Evolutionary conservation across 306 rosid genomes (phyloP).

Genomic region (Myrica gale): DNA sequence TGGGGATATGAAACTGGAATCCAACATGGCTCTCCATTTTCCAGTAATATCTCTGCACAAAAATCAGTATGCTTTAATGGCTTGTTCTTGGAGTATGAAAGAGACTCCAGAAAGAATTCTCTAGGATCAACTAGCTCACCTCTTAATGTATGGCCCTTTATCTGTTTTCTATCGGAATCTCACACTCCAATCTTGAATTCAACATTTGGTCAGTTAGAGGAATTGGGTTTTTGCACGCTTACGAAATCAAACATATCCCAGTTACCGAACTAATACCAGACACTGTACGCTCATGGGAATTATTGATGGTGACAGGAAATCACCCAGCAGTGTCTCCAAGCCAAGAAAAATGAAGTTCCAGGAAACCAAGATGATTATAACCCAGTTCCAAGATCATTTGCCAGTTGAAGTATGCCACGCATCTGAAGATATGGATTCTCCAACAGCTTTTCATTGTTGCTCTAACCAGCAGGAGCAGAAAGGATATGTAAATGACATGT

Average conservation of each 20-base stretch:
- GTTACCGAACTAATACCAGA: constrained; percentile 17
- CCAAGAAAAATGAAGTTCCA: constrained; percentile 37
- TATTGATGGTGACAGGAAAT: constrained; percentile 26
- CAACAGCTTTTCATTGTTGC: constrained; percentile 94
- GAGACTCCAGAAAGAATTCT: constrained; percentile 11
- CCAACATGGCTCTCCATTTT: constrained; percentile 43
- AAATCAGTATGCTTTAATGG: constrained; percentile 25
- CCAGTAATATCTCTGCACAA: constrained; percentile 35
- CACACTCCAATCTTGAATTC: constrained; percentile 9
- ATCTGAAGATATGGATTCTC: constrained; percentile 99
- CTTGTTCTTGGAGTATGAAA: constrained; percentile 15
- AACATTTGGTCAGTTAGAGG: constrained; percentile 36
- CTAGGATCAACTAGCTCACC: constrained; percentile 27
- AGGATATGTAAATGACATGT: constrained; percentile 23
- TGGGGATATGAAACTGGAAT: constrained; percentile 31
- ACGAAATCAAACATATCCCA: constrained; percentile 26
- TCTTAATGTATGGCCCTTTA: constrained; percentile 23
- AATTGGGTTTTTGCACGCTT: constrained; percentile 36
- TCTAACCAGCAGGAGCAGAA: constrained; percentile 49
- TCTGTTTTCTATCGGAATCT: background rate
- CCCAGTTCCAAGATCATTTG: constrained; percentile 80
- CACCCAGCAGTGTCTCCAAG: constrained; percentile 33
- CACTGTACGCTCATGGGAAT: constrained; percentile 31
- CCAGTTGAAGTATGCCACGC: constrained; percentile 98
- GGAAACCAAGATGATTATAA: constrained; percentile 48